phyloP scores from a whole-genome alignment of 2,329 filamentous ascomycete species.

The Beauveria sp. region DNA sequence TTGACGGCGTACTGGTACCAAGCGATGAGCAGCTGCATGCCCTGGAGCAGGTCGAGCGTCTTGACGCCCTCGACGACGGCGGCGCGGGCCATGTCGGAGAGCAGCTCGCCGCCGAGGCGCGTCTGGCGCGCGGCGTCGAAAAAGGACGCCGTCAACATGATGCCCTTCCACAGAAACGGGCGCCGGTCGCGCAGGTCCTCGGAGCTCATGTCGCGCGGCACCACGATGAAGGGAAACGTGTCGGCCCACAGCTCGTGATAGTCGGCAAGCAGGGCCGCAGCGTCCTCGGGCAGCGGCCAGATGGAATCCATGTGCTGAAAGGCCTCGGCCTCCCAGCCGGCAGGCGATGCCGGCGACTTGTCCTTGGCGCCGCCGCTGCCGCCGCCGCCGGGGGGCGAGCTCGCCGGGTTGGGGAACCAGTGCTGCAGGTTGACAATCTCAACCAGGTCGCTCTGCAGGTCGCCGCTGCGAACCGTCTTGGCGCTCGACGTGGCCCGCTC shows the following conservation, averaged over 20 bases:
- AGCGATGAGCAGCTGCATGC: constrained; percentile 35
- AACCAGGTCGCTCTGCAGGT: constrained; percentile 6
- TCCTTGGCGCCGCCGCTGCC: not conserved
- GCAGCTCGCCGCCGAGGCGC: constrained; percentile 34
- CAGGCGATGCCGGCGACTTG: not conserved
- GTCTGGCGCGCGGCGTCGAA: constrained; percentile 37
- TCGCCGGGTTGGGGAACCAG: constrained; percentile 24
- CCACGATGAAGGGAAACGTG: constrained; percentile 39
- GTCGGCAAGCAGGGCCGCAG: constrained; percentile 29
- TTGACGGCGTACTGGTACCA: constrained; percentile 44
- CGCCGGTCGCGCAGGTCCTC: constrained; percentile 28
- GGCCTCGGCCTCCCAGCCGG: constrained; percentile 16
- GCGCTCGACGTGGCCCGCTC: constrained; percentile 4
- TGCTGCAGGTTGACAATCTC: constrained; percentile 24
- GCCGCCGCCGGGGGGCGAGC: not conserved
- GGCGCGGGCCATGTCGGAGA: constrained; percentile 35
- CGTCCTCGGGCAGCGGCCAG: constrained; percentile 37
- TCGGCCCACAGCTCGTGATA: constrained; percentile 28
- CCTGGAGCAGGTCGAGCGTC: constrained; percentile 40
- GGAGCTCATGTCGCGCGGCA: constrained; percentile 30
- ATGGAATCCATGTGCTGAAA: constrained; percentile 22
- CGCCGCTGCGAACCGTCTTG: constrained; percentile 3
- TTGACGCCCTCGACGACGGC: constrained; percentile 34
- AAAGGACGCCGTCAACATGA: constrained; percentile 38
- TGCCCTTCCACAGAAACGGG: constrained; percentile 42